A percentile compares a stretch with the other conserved stretches of the same genome.
Evolutionary conservation across 2,329 filamentous ascomycete species (phyloP).

Genomic region (Phyllosticta citribraziliensis): DNA sequence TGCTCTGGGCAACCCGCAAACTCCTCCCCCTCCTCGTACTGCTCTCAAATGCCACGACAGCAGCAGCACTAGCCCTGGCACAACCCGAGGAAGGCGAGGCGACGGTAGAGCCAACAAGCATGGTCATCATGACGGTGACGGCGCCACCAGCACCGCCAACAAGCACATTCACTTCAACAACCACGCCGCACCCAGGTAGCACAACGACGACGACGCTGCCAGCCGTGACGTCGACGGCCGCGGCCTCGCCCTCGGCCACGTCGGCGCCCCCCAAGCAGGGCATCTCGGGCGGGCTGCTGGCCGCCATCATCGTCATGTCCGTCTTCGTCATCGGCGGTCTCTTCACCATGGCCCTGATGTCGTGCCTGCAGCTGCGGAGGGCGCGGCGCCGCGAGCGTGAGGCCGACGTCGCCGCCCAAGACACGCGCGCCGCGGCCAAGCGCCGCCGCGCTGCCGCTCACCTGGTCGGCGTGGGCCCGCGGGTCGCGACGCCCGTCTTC

Average conservation of each 20-base stretch:
- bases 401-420: not conserved
- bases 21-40: not conserved
- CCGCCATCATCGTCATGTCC: not conserved
- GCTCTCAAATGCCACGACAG: not conserved
- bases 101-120: not conserved
- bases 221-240: not conserved
- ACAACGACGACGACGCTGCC: not conserved
- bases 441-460: not conserved
- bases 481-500: not conserved
- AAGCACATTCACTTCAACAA: not conserved
- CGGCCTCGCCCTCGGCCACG: not conserved
- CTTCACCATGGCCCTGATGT: not conserved
- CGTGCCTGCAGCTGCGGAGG: not conserved
- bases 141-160: not conserved
- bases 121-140: not conserved
- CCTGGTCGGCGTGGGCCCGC: not conserved
- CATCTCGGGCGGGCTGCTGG: not conserved
- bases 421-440: not conserved
- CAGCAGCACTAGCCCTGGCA: not conserved
- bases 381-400: not conserved
- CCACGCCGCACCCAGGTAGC: not conserved
- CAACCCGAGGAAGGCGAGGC: not conserved
- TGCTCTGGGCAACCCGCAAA: not conserved
- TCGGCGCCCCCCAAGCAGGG: not conserved
- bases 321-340: not conserved